These are phyloP conservation scores for Colletotrichum sp. DNA, from an alignment of 2,329 filamentous ascomycete species.

Conservation along the genomic window DNA sequence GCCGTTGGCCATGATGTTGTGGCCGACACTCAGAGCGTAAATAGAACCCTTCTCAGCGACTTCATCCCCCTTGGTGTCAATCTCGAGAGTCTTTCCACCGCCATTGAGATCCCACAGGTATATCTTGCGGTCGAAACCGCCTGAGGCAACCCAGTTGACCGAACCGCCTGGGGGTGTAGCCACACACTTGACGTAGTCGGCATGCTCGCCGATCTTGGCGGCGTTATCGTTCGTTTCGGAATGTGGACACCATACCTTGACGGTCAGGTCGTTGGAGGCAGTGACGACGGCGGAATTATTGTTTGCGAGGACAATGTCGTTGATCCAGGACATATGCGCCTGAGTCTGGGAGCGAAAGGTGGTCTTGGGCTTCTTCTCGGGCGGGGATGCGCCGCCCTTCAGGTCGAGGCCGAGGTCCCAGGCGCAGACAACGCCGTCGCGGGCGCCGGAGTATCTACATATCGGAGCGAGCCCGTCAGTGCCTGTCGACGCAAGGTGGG, in stretches of 20 bases:
- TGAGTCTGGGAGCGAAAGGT: slow-evolving; percentile 66
- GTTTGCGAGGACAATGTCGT: slow-evolving; percentile 84
- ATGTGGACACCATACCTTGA: slow-evolving; percentile 89
- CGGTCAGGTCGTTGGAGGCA: slow-evolving; percentile 90
- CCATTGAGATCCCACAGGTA: slow-evolving; percentile 93
- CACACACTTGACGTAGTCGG: slow-evolving; percentile 95
- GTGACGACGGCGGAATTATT: slow-evolving; percentile 83
- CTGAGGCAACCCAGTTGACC: slow-evolving; percentile 89
- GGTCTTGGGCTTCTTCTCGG: slow-evolving; percentile 43
- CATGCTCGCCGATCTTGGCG: slow-evolving; percentile 86
- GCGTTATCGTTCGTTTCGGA: slow-evolving; percentile 62
- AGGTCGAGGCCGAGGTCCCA: slow-evolving; percentile 87
- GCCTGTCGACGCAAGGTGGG: background rate
- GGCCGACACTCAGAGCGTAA: slow-evolving; percentile 84
- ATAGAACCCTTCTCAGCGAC: slow-evolving; percentile 90
- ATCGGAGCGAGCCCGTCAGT: background rate
- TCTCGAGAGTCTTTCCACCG: slow-evolving; percentile 83
- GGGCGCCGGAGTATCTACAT: slow-evolving; percentile 87
- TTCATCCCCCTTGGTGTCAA: slow-evolving; percentile 85
- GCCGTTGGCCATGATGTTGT: slow-evolving; percentile 85
- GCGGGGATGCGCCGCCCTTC: slow-evolving; percentile 31
- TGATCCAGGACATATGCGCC: slow-evolving; percentile 96
- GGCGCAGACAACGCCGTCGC: slow-evolving; percentile 94
- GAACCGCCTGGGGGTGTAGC: slow-evolving; percentile 70
- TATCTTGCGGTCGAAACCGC: slow-evolving; percentile 90